Evolutionary conservation across 306 rosid species (phyloP), one percentile per base, ranked within the genome.

Genomic region (Lathyrus oleraceus): DNA sequence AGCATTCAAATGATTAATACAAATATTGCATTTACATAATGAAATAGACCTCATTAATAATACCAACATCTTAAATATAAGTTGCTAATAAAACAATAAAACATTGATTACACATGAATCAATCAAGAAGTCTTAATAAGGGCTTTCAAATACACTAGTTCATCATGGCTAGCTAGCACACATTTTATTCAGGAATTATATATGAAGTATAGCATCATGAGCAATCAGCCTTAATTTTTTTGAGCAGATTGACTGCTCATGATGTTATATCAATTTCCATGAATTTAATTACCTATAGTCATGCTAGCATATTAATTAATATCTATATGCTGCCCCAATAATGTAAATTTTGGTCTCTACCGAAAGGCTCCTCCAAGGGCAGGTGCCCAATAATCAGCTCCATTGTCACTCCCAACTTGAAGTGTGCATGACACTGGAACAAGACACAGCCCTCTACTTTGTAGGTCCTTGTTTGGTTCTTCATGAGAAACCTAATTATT

Each of bases 331-430:
- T 62, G 80, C 78, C 72, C 67, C 49, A 70, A 21, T 63, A 63
- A 14, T 60, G 21, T 11, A 1, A 40, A 43, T 20, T 43, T 52
- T 38, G 19, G 63, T 66, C 82, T 82, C 85, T 84, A 91, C 70
- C 76, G 88, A 85, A 89, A 95, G 27, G 87, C 90, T 0, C 89
- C 91, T 12, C 91, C 89, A 5, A 89, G 78, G 63, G 96, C 89
- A 3, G 99, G 97, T 40, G 99, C 96, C 99, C 99, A 95, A 78
- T 89, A 95, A 58, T 95, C 99, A 0, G 97, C 99, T 63, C 99
- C 99, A 70, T 91, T 95, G 62, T 95, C 97, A 74, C 89, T 89
- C 69, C 96, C 99, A 70, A 95, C 99, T 78, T 91, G 97, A 45
- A 81, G 80, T 45, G 97, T 91, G 81, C 97, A 95, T 73, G 99